A percentile compares a stretch with the other conserved stretches of the same genome.
Evolutionary conservation across 1,284 basidiomycete species (phyloP).

Genomic region (Inonotus hispidus): DNA sequence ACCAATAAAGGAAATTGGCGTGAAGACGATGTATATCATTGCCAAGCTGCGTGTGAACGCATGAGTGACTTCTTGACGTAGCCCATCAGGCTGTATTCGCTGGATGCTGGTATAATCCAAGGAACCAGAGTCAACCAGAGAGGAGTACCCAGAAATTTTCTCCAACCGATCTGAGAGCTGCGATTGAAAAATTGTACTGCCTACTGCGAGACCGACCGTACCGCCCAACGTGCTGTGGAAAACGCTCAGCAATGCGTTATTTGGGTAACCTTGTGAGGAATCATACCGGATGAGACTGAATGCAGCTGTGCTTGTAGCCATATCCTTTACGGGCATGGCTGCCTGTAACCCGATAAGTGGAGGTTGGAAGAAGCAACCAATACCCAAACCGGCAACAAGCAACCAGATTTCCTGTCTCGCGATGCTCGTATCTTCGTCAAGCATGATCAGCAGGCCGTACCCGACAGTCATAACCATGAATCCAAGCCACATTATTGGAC

Average conservation of each 20-base stretch:
- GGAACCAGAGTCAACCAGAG: neutral
- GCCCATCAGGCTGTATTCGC: conserved; percentile 17
- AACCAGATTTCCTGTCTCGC: conserved; percentile 30
- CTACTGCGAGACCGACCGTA: conserved; percentile 31
- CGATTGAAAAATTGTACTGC: conserved; percentile 23
- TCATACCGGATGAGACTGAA: conserved; percentile 30
- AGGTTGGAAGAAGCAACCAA: conserved; percentile 33
- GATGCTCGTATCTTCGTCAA: conserved; percentile 28
- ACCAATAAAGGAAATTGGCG: conserved; percentile 15
- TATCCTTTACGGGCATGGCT: conserved; percentile 41
- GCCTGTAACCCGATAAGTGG: conserved; percentile 37
- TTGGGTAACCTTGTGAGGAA: conserved; percentile 25
- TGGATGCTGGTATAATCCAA: conserved; percentile 19
- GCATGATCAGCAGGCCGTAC: conserved; percentile 31
- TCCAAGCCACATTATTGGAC: conserved; percentile 20
- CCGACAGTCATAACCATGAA: conserved; percentile 31
- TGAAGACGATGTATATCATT: conserved; percentile 15
- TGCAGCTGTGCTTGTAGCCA: conserved; percentile 37
- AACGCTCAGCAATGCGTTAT: neutral
- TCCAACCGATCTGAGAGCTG: conserved; percentile 16
- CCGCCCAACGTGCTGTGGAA: conserved; percentile 27
- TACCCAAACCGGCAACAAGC: conserved; percentile 31
- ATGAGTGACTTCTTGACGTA: conserved; percentile 16
- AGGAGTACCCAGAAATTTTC: conserved; percentile 10
- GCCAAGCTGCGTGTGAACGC: conserved; percentile 17